Percentiles rank a stretch among this genome's conserved stretches.
Conservation (phyloP, 106 monocot genomes). For the Vanilla planifolia region DNA sequence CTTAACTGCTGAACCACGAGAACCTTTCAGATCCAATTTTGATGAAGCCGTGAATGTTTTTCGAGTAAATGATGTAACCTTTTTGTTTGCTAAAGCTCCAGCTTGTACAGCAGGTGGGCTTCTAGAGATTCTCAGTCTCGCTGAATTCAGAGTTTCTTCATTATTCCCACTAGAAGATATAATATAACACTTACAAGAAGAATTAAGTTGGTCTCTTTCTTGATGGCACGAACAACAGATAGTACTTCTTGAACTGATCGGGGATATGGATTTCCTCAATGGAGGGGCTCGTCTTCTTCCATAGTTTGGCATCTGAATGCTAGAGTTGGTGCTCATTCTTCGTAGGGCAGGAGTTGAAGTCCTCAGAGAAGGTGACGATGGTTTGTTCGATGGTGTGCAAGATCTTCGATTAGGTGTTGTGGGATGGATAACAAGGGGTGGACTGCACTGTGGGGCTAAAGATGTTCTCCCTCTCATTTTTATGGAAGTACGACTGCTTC, state of each 20-base stretch:
- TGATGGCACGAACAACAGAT: constrained; percentile 60
- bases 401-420: constrained; percentile 30
- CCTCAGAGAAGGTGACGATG: constrained; percentile 42
- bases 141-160: constrained; percentile 51
- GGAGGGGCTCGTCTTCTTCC: constrained; percentile 58
- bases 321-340: constrained; percentile 51
- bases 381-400: constrained; percentile 48
- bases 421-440: constrained; percentile 27
- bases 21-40: constrained; percentile 69
- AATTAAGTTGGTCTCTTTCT: constrained; percentile 40
- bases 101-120: constrained; percentile 33
- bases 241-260: constrained; percentile 64
- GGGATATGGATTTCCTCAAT: constrained; percentile 67
- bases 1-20: constrained; percentile 53
- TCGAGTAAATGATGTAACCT: constrained; percentile 37
- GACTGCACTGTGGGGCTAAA: constrained; percentile 51
- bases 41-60: constrained; percentile 44
- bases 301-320: constrained; percentile 30
- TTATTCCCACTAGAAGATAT: constrained; percentile 74
- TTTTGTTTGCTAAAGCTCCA: constrained; percentile 29
- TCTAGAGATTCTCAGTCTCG: constrained; percentile 15
- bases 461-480: constrained; percentile 51
- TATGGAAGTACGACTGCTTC: constrained; percentile 28
- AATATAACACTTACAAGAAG: constrained; percentile 51
- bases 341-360: constrained; percentile 55